Base-by-base conservation (phyloP, 495 filamentous ascomycete genomes). In the Friedmanniomyces simplex region DNA sequence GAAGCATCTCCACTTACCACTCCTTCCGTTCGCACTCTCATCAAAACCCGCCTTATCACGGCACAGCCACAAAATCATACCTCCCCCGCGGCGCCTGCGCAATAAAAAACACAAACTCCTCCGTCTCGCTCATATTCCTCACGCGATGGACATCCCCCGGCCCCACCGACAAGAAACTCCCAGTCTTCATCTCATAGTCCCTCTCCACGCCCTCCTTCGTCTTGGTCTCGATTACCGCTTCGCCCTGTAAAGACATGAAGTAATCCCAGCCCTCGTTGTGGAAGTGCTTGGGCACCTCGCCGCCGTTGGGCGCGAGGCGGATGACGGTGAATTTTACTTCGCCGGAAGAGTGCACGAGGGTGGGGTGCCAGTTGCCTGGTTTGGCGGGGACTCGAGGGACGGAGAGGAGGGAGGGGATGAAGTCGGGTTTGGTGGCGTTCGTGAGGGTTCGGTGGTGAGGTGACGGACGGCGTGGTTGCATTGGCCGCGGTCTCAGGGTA, bases 291-390 rank as follows among this genome's bases (percentile, higher is more conserved):
- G 53, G 53, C 11, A 55, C 53, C 21, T 55, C 53, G 22, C 53
- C 53, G 16, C 53, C 53, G 14, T 46, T 26, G 39, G 53, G 39
- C 8, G 39, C 24, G 2, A 55, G 53, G 24, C 53, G 53, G 16
- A 55, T 55, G 39, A 55, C 53, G 2, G 53, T 55, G 41, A 55
- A 55, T 24, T 55, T 55, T 8, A 34, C 42, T 46, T 55, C 39
- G 22, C 53, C 53, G 11, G 53, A 55, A 18, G 53, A 55, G 43
- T 55, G 53, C 11, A 55, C 53, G 41, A 55, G 43, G 20, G 53
- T 48, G 25, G 53, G 53, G 53, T 55, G 53, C 53, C 53, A 55
- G n/a, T 39, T 39, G 24, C 53, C 53, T 39, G 53, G 53, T 36
- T 55, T 55, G 39, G 32, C 53, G 20, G 36, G 32, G 4, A 55